phyloP scores from a whole-genome alignment of 2,329 filamentous ascomycete species.

The Pyricularia pennisetigena region DNA sequence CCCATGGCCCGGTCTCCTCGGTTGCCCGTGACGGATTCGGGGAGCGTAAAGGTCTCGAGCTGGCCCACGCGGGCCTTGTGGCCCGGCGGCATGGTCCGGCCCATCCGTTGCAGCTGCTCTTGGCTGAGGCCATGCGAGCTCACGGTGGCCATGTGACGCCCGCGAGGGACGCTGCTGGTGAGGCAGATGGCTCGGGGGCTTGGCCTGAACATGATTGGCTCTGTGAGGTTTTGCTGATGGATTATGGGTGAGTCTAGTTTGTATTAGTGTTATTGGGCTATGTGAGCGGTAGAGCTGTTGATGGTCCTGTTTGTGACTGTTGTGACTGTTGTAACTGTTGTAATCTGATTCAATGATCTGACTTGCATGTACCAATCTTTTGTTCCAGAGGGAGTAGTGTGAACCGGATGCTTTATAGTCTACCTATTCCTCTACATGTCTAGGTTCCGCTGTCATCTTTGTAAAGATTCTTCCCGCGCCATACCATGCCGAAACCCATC shows the following conservation, averaged over 20 bases:
- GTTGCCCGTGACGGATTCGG: slow-evolving; percentile 23
- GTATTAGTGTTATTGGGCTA: background rate
- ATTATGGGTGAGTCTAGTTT: background rate
- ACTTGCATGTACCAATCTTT: too few relatives aligned
- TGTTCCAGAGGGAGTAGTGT: too few relatives aligned
- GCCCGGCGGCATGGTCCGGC: slow-evolving; percentile 18
- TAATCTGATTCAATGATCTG: too few relatives aligned
- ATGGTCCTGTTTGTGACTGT: too few relatives aligned
- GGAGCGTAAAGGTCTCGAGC: slow-evolving; percentile 32
- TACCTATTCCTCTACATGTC: too few relatives aligned
- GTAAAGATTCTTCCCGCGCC: too few relatives aligned
- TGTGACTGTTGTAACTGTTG: too few relatives aligned
- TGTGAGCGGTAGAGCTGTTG: background rate
- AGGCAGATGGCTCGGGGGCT: background rate
- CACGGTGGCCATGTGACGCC: background rate
- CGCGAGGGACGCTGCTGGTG: background rate
- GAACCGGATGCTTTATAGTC: too few relatives aligned
- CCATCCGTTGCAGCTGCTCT: background rate
- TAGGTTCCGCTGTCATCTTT: too few relatives aligned
- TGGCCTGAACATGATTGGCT: background rate
- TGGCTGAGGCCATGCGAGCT: background rate
- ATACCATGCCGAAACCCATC: too few relatives aligned
- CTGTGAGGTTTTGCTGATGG: background rate
- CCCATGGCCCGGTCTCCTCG: slow-evolving; percentile 25
- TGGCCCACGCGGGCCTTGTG: slow-evolving; percentile 17